Conservation (phyloP, 2,329 filamentous ascomycete genomes). For the Fusarium oligoseptatum region DNA sequence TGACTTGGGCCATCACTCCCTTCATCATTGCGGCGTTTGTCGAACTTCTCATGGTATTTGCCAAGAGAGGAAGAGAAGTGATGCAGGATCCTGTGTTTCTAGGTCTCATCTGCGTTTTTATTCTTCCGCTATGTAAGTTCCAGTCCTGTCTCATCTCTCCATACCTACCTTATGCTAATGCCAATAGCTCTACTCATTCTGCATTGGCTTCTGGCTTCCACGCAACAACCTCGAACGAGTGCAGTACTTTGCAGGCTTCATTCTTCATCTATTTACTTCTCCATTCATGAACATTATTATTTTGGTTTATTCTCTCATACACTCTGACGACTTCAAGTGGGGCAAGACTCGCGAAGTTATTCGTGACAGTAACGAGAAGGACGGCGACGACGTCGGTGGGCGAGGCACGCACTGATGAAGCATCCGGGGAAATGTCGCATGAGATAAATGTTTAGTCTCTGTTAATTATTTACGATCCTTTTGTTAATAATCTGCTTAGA, state of each 20-base stretch:
- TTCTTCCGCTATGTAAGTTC: conserved; percentile 55
- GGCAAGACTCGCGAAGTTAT: conserved; percentile 59
- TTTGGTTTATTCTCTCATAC: conserved; percentile 56
- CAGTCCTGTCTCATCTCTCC: too few relatives aligned
- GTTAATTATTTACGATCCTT: background rate
- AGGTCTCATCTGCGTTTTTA: conserved; percentile 53
- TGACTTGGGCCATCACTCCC: conserved; percentile 61
- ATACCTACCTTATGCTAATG: background rate
- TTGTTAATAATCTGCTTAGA: background rate
- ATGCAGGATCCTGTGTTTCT: conserved; percentile 54
- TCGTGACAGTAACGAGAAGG: conserved; percentile 43
- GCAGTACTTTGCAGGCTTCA: conserved; percentile 56
- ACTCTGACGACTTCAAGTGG: conserved; percentile 62
- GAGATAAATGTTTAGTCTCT: background rate
- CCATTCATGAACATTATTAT: conserved; percentile 60
- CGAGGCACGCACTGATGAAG: conserved; percentile 41
- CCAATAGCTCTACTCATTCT: conserved; percentile 56
- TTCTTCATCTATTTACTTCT: conserved; percentile 54
- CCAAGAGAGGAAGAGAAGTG: conserved; percentile 49
- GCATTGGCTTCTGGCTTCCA: conserved; percentile 58
- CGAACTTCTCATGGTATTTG: conserved; percentile 53
- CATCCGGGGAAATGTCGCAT: background rate
- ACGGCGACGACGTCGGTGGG: conserved; percentile 41
- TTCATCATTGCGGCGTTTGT: conserved; percentile 59
- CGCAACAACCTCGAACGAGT: conserved; percentile 54